A percentile compares a stretch with the other conserved stretches of the same genome.
These are phyloP conservation scores for Aquanectria penicillioides DNA, from an alignment of 2,329 filamentous ascomycete genomes.

Conservation along the genomic window DNA sequence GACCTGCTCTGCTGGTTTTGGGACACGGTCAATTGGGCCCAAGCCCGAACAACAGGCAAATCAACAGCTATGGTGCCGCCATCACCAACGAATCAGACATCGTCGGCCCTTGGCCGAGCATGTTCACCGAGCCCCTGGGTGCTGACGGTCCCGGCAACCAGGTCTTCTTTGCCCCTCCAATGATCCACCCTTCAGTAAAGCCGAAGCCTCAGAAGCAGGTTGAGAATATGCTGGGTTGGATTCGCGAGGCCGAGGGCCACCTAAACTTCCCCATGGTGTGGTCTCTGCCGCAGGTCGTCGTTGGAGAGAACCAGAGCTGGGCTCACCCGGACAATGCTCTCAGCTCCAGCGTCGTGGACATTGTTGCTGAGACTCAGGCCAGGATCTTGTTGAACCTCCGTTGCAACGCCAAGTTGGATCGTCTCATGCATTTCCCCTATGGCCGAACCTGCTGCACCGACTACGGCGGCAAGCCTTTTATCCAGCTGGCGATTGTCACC, in stretches of 20 bases:
- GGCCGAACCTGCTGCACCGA: constrained; percentile 63
- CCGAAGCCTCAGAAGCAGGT: constrained; percentile 25
- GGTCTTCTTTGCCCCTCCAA: constrained; percentile 42
- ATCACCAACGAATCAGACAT: constrained; percentile 34
- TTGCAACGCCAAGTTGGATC: constrained; percentile 56
- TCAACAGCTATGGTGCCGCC: constrained; percentile 22
- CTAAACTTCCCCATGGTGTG: constrained; percentile 33
- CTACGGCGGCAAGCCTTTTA: constrained; percentile 47
- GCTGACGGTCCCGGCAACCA: constrained; percentile 41
- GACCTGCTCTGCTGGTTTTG: not conserved
- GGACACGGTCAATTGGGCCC: constrained; percentile 6
- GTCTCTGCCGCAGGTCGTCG: constrained; percentile 31
- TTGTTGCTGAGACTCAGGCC: constrained; percentile 44
- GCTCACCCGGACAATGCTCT: constrained; percentile 33
- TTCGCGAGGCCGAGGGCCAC: constrained; percentile 25
- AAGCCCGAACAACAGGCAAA: not conserved
- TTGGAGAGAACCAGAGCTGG: constrained; percentile 27
- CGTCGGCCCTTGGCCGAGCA: constrained; percentile 23
- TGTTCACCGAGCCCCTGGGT: constrained; percentile 34
- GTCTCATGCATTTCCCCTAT: constrained; percentile 49
- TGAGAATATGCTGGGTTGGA: constrained; percentile 6
- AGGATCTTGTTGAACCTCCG: constrained; percentile 63
- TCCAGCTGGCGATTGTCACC: constrained; percentile 37
- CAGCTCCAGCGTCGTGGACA: constrained; percentile 22
- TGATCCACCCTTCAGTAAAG: constrained; percentile 16